Evolutionary conservation across 495 filamentous ascomycete species (phyloP).

Genomic region (Lindgomyces ingoldianus): DNA sequence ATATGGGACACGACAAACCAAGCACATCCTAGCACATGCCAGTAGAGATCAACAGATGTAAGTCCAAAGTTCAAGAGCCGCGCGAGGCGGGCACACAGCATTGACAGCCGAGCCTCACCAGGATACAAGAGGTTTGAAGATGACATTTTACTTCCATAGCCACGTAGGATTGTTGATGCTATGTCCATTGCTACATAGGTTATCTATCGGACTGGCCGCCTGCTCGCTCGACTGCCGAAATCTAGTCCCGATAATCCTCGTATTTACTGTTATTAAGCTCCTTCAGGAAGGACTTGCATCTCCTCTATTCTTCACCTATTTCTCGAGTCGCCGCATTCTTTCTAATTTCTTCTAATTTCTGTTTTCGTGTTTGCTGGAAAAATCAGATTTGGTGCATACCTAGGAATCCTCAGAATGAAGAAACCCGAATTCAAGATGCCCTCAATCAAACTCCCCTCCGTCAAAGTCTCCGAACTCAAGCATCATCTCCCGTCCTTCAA

Average conservation of each 20-base stretch:
- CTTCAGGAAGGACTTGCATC: slow-evolving; percentile 1
- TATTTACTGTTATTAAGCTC: neutral
- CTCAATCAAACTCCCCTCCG: slow-evolving; percentile 19
- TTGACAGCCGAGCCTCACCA: slow-evolving; percentile 16
- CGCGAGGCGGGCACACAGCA: slow-evolving; percentile 12
- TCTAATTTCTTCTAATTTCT: too few species aligned
- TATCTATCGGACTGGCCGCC: neutral
- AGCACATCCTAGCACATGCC: neutral
- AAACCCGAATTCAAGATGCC: slow-evolving; percentile 15
- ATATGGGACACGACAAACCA: slow-evolving; percentile 6
- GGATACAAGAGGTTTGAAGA: slow-evolving; percentile 16
- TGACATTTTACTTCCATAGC: slow-evolving; percentile 15
- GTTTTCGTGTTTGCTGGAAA: too few species aligned
- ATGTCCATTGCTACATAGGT: neutral
- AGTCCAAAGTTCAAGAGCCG: too few species aligned
- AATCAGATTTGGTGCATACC: too few species aligned
- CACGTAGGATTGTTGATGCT: slow-evolving; percentile 12
- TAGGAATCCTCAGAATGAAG: neutral
- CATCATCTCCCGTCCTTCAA: neutral
- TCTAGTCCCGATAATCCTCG: neutral
- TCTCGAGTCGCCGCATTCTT: too few species aligned
- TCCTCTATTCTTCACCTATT: neutral
- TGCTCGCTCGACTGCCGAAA: neutral
- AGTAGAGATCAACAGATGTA: too few species aligned
- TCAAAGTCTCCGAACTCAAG: neutral